Evolutionary conservation across 768 basidiomycete species (phyloP).

Genomic region (Termitomyces sp.): DNA sequence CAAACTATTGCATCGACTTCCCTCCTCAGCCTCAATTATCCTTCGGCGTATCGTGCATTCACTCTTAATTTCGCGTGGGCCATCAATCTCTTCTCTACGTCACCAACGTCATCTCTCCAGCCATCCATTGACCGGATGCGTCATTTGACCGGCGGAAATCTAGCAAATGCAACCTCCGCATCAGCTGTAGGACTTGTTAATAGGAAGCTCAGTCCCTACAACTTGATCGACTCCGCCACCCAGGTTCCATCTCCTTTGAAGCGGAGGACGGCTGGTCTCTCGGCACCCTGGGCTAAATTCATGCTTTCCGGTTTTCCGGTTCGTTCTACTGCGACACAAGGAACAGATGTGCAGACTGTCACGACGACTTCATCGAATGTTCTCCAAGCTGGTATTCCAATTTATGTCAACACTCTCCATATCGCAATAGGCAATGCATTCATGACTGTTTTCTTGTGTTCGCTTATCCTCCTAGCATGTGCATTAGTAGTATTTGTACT

Average conservation of each 20-base stretch:
- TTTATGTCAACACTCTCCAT: slow-evolving; percentile 70
- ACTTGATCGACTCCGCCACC: slow-evolving; percentile 19
- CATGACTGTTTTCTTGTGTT: slow-evolving; percentile 79
- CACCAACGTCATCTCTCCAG: slow-evolving; percentile 57
- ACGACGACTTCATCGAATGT: slow-evolving; percentile 58
- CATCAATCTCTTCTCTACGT: slow-evolving; percentile 61
- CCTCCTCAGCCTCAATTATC: slow-evolving; percentile 83
- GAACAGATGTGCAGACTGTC: slow-evolving; percentile 56
- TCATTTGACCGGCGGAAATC: slow-evolving; percentile 70
- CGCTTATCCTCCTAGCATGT: slow-evolving; percentile 64
- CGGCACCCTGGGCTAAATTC: neutral
- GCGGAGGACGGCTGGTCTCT: neutral
- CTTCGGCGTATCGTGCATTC: slow-evolving; percentile 75
- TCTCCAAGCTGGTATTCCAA: slow-evolving; percentile 76
- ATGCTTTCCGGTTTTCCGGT: neutral
- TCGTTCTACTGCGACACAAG: slow-evolving; percentile 12
- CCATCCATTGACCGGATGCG: slow-evolving; percentile 78
- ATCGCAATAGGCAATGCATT: slow-evolving; percentile 87
- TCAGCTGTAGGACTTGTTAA: slow-evolving; percentile 75
- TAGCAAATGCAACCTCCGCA: slow-evolving; percentile 52
- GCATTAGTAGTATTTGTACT: slow-evolving; percentile 44
- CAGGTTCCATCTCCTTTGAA: neutral
- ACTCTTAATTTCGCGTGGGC: slow-evolving; percentile 89
- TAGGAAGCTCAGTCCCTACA: slow-evolving; percentile 77
- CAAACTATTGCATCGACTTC: slow-evolving; percentile 80